Evolutionary conservation across 257 asterid genomes (phyloP), one percentile per base, ranked within the genome.

Genomic region (Primulina eburnea): DNA sequence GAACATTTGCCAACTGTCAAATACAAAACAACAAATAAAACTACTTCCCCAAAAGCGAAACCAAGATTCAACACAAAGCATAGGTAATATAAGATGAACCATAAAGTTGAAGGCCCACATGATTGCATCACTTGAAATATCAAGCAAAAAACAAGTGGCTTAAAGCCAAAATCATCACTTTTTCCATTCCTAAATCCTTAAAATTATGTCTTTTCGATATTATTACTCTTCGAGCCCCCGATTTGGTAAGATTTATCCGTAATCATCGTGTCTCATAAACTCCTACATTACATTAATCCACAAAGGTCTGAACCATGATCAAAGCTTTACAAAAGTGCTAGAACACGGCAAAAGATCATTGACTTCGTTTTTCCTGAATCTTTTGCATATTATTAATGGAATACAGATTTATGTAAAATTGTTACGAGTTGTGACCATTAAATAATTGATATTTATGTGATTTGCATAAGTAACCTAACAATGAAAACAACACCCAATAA

Each of bases 1-100:
- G 98, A 74, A 90, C 97, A 14, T 86, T 87, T 61, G 97, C 98
- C 67, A 92, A 87, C 98, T 92, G 90, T 60, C 14, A 72, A 7
- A 69, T 28, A 69, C 69, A 71, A 52, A 60, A 38, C 58, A 71
- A 30, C 43, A 75, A 29, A 67, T 21, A 64, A 73, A 57, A 67
- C 67, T 21, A 69, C 53, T 58, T 30, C 7, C 40, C 29, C 52
- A 38, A 55, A 67, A 58, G 30, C 28, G 34, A 34, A 65, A 68
- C 72, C 61, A 9, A n/a, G 62, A 68, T 30, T 28, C 70, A 53
- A 43, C 62, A 58, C 29, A 18, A 40, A 65, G 34, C 17, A 58
- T 62, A 28, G 33, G 35, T 43, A 12, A 43, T 20, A 60, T 62
- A 21, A 66, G 70, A 73, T 7, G 56, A 73, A 67, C 56, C 66